Conservation (phyloP, 2,329 filamentous ascomycete species). For the Bipolaris gigantea region DNA sequence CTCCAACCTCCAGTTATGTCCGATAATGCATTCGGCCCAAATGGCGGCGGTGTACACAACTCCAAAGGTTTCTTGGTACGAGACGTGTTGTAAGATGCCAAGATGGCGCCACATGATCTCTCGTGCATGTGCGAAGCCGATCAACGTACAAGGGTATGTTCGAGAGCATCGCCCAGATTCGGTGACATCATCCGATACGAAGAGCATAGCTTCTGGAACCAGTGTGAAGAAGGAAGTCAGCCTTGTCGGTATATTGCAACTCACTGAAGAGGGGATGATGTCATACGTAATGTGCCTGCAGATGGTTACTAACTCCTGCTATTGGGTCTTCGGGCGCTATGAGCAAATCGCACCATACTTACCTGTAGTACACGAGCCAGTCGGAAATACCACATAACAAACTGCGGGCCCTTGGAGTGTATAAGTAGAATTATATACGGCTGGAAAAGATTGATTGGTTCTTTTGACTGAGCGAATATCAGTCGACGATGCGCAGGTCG, state of each 20-base stretch:
- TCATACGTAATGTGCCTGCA: conserved; percentile 9
- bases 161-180: conserved; percentile 10
- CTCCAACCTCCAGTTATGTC: not conserved
- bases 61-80: not conserved
- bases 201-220: not conserved
- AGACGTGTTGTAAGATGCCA: not conserved
- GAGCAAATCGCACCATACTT: too few relatives aligned
- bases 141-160: not conserved
- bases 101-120: not conserved
- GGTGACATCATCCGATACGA: conserved; percentile 8
- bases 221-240: conserved; percentile 22
- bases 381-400: too few relatives aligned
- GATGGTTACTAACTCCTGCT: too few relatives aligned
- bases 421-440: too few relatives aligned
- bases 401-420: too few relatives aligned
- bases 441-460: too few relatives aligned
- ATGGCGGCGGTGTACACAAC: not conserved
- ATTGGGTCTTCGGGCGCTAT: too few relatives aligned
- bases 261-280: conserved; percentile 22
- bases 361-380: too few relatives aligned
- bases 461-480: too few relatives aligned
- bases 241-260: conserved; percentile 17
- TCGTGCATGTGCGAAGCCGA: not conserved
- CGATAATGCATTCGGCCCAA: not conserved
- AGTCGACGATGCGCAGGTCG: too few relatives aligned